Conservation (phyloP, 768 basidiomycete genomes). For the Tricholoma flavovirens region DNA sequence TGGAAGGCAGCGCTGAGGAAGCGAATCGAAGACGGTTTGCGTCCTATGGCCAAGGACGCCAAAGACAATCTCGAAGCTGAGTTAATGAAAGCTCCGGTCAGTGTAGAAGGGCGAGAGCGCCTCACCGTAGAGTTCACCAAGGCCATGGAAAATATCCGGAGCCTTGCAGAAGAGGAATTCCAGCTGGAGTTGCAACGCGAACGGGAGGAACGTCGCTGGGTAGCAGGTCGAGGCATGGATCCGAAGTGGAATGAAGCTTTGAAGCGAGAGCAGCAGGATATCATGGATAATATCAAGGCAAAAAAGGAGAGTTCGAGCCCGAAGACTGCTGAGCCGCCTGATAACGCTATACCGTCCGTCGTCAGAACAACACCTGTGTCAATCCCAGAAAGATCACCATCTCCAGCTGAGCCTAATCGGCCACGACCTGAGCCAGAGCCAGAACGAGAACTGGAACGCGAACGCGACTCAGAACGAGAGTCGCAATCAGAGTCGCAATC, state of each 20-base stretch:
- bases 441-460: conserved; percentile 5
- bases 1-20: conserved; percentile 44
- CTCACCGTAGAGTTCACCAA: conserved; percentile 33
- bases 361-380: neutral
- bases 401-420: neutral
- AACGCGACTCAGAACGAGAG: conserved; percentile 1
- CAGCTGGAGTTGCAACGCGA: conserved; percentile 39
- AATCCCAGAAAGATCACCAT: neutral
- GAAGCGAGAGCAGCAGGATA: conserved; percentile 33
- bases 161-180: conserved; percentile 42
- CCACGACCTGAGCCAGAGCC: conserved; percentile 5
- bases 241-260: conserved; percentile 25
- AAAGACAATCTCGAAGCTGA: conserved; percentile 51
- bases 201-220: conserved; percentile 45
- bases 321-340: conserved; percentile 4
- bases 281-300: conserved; percentile 39
- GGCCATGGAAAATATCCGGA: conserved; percentile 38
- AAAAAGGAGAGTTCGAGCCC: conserved; percentile 9
- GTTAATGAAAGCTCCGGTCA: conserved; percentile 38
- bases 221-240: conserved; percentile 28
- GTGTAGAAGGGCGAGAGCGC: conserved; percentile 24
- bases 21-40: conserved; percentile 44
- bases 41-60: conserved; percentile 51
- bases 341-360: neutral
- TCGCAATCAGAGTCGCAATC: conserved; percentile 10